A percentile compares a stretch with the other conserved stretches of the same genome.
These are phyloP conservation scores for Eucalyptus grandis DNA, from an alignment of 345 rosid genomes.

Conservation along the genomic window DNA sequence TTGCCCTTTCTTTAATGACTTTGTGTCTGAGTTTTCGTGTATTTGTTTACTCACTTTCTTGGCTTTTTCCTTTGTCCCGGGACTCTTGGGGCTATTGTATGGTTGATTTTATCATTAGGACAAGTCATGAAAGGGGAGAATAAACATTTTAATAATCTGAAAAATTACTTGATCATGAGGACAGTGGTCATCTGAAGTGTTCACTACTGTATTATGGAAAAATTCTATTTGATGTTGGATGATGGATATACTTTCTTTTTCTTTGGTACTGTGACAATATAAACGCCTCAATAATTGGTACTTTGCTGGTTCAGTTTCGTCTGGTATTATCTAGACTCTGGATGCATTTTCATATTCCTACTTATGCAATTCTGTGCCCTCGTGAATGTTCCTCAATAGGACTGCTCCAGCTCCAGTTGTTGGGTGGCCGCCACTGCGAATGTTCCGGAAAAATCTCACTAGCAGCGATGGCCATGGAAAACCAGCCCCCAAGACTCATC, in stretches of 20 bases:
- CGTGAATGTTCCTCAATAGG: slow-evolving; percentile 11
- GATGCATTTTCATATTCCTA: neutral
- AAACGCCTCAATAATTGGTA: no score
- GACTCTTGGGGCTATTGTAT: neutral
- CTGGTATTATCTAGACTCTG: neutral
- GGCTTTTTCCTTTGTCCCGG: neutral
- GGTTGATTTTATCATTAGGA: neutral
- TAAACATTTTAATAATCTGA: neutral
- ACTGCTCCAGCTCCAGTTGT: slow-evolving; percentile 93
- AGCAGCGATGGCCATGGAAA: slow-evolving; percentile 51
- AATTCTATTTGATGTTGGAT: neutral
- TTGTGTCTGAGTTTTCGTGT: neutral
- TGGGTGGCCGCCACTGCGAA: slow-evolving; percentile 98
- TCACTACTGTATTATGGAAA: neutral
- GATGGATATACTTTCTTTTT: neutral
- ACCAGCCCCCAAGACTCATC: slow-evolving; percentile 25
- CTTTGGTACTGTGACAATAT: neutral
- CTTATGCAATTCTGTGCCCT: neutral
- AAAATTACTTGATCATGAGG: neutral
- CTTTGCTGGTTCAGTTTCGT: neutral
- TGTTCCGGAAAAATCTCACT: slow-evolving; percentile 69
- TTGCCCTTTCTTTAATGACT: neutral
- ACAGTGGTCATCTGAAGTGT: neutral
- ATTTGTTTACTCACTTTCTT: neutral
- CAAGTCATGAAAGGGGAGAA: neutral